Conservation (phyloP, 306 rosid genomes). For the Rosa persica region DNA sequence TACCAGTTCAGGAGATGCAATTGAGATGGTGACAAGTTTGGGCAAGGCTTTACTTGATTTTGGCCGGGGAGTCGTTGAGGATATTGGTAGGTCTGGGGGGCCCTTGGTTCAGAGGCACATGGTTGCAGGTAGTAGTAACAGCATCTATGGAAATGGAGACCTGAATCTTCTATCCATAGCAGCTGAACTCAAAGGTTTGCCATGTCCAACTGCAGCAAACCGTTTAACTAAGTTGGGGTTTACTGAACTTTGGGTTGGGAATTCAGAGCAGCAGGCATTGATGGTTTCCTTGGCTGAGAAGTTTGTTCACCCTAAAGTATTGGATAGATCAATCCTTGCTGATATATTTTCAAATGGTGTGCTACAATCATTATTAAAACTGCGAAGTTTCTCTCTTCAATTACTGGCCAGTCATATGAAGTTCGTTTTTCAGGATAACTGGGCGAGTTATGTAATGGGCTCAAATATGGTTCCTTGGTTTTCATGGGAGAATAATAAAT, state of each 20-base stretch:
- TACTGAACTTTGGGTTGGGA: conserved; percentile 89
- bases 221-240: conserved; percentile 65
- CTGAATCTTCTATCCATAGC: conserved; percentile 51
- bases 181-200: conserved; percentile 86
- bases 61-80: conserved; percentile 96
- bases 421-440: conserved; percentile 68
- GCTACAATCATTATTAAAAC: conserved; percentile 60
- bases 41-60: conserved; percentile 91
- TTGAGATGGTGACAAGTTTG: conserved; percentile 95
- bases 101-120: conserved; percentile 49
- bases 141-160: conserved; percentile 46
- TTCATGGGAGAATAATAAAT: conserved; percentile 83
- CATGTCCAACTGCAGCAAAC: conserved; percentile 80
- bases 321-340: conserved; percentile 67
- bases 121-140: conserved; percentile 34
- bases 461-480: conserved; percentile 91
- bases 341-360: conserved; percentile 51
- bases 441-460: conserved; percentile 83
- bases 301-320: conserved; percentile 73
- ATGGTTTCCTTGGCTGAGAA: conserved; percentile 79
- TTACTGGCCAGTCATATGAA: conserved; percentile 81
- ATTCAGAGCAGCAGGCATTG: conserved; percentile 71
- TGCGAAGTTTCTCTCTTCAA: conserved; percentile 64
- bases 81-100: conserved; percentile 81
- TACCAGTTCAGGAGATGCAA: conserved; percentile 92